Percentiles rank a stretch among this genome's conserved stretches.
phyloP scores from a whole-genome alignment of 2,329 filamentous ascomycete species.

The Cladosporium velox region DNA sequence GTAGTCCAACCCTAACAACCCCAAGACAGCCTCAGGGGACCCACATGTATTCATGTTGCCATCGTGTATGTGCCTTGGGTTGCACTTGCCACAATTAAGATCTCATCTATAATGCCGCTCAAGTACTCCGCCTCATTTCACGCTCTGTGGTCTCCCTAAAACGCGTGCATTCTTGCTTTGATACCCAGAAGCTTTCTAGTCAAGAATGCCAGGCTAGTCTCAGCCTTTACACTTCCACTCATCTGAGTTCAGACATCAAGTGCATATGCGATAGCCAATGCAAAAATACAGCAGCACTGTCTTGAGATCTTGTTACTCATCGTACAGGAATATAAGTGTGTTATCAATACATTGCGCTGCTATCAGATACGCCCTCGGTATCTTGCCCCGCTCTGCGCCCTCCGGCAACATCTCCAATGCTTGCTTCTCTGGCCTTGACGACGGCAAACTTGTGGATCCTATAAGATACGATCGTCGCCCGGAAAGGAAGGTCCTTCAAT shows the following conservation, averaged over 20 bases:
- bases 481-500: not conserved
- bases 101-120: not conserved
- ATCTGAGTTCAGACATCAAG: not conserved
- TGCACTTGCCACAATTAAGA: not conserved
- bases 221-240: not conserved
- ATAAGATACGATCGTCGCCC: not conserved
- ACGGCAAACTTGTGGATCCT: not conserved
- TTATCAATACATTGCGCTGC: not conserved
- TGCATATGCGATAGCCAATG: not conserved
- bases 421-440: not conserved
- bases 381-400: not conserved
- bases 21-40: not conserved
- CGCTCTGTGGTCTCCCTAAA: not conserved
- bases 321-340: not conserved
- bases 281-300: not conserved
- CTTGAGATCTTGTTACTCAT: not conserved
- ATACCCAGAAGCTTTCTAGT: not conserved
- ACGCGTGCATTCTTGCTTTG: not conserved
- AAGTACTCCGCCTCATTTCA: not conserved
- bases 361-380: not conserved
- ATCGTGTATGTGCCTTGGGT: not conserved
- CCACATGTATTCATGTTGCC: not conserved
- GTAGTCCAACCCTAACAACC: not conserved
- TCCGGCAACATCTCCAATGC: not conserved
- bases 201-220: not conserved